Conservation (phyloP, 495 filamentous ascomycete species). For the Penicillium cosmopolitanum region DNA sequence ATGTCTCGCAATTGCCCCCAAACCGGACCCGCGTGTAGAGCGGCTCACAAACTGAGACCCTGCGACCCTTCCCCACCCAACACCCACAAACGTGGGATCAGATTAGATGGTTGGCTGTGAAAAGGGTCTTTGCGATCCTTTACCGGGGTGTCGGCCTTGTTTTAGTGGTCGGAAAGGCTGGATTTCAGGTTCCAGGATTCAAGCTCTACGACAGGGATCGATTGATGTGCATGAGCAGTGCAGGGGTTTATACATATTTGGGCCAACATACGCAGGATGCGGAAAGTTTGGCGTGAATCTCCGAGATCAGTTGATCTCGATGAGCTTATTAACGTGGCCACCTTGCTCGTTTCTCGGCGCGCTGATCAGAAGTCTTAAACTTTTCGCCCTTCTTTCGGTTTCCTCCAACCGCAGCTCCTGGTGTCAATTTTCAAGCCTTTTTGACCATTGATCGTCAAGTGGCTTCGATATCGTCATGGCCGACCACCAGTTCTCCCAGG, state of each 20-base stretch:
- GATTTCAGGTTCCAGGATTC: not conserved
- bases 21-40: not conserved
- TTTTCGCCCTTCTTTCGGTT: slow-evolving; percentile 2
- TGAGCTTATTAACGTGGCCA: slow-evolving; percentile 1
- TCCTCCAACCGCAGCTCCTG: not conserved
- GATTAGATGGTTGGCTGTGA: slow-evolving; percentile 6
- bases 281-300: not conserved
- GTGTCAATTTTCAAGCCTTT: not conserved
- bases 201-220: not conserved
- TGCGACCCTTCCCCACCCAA: not conserved
- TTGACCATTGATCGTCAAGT: not conserved
- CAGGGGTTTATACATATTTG: not conserved
- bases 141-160: not conserved
- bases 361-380: slow-evolving; percentile 1
- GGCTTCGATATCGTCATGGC: slow-evolving; percentile 8
- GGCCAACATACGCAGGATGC: not conserved
- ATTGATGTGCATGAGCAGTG: not conserved
- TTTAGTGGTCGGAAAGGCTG: not conserved
- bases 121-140: not conserved
- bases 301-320: slow-evolving; percentile 5
- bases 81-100: slow-evolving; percentile 2
- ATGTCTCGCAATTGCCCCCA: slow-evolving; percentile 2
- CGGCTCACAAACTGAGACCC: slow-evolving; percentile 4
- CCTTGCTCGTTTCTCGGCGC: slow-evolving; percentile 2
- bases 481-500: slow-evolving; percentile 1